phyloP scores from a whole-genome alignment of 1,139 yeast genomes.

The Lodderomyces jiufengensis region DNA sequence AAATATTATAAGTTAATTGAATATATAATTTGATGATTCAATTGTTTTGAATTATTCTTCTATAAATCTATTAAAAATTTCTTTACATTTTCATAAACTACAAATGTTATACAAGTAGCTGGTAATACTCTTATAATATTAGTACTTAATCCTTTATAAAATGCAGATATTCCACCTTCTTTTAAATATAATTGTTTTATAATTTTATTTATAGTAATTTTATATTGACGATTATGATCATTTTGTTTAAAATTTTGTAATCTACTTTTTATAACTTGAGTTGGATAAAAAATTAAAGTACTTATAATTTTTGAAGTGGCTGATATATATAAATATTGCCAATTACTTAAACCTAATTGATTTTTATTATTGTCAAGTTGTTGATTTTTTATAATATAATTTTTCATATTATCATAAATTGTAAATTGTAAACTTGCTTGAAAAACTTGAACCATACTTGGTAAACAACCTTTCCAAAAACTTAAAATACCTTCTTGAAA shows the following conservation, averaged over 20 bases:
- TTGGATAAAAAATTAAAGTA: slow-evolving; percentile 71
- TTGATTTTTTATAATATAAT: slow-evolving; percentile 9
- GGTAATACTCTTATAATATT: slow-evolving; percentile 66
- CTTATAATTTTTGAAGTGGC: slow-evolving; percentile 69
- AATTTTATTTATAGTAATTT: slow-evolving; percentile 16
- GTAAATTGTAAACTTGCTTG: slow-evolving; percentile 90
- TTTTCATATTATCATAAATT: slow-evolving; percentile 72
- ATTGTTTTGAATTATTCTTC: too few relatives aligned
- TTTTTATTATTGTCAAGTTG: not conserved
- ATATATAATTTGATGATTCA: too few relatives aligned
- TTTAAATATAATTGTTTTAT: slow-evolving; percentile 26
- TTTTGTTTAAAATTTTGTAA: slow-evolving; percentile 57
- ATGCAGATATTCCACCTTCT: slow-evolving; percentile 53
- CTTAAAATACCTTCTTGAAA: slow-evolving; percentile 63
- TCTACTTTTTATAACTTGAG: slow-evolving; percentile 77
- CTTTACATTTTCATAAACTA: slow-evolving; percentile 54
- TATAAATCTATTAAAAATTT: slow-evolving; percentile 9
- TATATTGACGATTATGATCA: not conserved
- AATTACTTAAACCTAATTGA: slow-evolving; percentile 33
- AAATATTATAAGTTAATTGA: too few relatives aligned
- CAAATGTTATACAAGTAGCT: slow-evolving; percentile 69
- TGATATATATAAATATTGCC: slow-evolving; percentile 61
- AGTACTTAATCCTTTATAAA: slow-evolving; percentile 72
- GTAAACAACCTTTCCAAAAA: slow-evolving; percentile 80
- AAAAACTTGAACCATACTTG: slow-evolving; percentile 77